Evolutionary conservation across 2,329 filamentous ascomycete genomes (phyloP).

Genomic region (Chaetoscypha palmicola): DNA sequence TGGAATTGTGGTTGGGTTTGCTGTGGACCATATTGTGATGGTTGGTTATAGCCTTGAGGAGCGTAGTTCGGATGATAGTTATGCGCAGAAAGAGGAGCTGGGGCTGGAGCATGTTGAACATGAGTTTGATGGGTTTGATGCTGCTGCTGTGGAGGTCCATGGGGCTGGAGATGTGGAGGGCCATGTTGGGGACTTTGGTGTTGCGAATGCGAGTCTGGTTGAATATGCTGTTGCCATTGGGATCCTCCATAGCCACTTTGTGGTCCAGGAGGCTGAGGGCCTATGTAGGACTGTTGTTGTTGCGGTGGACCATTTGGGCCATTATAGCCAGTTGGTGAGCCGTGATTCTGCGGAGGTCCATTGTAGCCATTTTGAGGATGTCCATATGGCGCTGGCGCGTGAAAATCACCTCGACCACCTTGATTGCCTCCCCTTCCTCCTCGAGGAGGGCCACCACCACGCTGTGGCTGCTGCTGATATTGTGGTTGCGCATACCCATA

Average conservation of each 20-base stretch:
- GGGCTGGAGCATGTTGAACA: constrained; percentile 29
- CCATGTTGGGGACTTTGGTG: constrained; percentile 11
- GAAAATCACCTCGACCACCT: constrained; percentile 27
- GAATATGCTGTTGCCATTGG: constrained; percentile 27
- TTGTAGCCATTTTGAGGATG: constrained; percentile 24
- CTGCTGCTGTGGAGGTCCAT: constrained; percentile 21
- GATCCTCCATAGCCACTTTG: constrained; percentile 19
- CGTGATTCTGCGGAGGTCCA: constrained; percentile 18
- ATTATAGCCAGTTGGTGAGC: constrained; percentile 24
- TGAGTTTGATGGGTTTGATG: constrained; percentile 30
- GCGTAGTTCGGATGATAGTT: constrained; percentile 55
- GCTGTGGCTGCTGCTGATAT: constrained; percentile 23
- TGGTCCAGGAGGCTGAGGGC: constrained; percentile 17
- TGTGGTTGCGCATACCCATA: constrained; percentile 8
- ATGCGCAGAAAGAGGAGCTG: constrained; percentile 41
- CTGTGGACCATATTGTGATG: constrained; percentile 34
- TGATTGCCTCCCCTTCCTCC: constrained; percentile 28
- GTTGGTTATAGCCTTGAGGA: constrained; percentile 44
- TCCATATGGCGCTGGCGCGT: constrained; percentile 23
- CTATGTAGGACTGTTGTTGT: constrained; percentile 28
- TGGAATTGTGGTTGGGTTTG: constrained; percentile 27
- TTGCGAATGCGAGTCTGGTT: constrained; percentile 13
- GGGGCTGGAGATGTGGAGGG: constrained; percentile 1
- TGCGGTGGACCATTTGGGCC: no score
- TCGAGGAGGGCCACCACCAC: constrained; percentile 28